Conservation (phyloP, 2,329 filamentous ascomycete genomes). For the Clarireedia sp. region DNA sequence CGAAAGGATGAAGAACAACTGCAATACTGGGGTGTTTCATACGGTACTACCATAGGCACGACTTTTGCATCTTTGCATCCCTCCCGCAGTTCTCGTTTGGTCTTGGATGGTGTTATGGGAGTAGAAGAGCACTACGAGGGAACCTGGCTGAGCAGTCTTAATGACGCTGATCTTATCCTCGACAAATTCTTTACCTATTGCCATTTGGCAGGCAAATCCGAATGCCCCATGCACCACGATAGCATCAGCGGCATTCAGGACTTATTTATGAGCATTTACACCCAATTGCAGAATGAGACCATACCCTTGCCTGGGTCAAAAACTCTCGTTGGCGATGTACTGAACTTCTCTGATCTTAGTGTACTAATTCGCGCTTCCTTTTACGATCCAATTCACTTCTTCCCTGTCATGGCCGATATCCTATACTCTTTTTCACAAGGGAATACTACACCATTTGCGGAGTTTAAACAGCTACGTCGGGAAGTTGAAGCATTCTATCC, state of each 20-base stretch:
- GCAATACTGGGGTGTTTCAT: constrained; percentile 8
- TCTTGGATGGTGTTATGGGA: constrained; percentile 10
- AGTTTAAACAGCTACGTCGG: neutral
- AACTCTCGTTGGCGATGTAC: neutral
- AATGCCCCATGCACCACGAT: neutral
- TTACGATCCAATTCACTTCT: neutral
- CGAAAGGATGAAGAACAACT: neutral
- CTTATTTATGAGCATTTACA: neutral
- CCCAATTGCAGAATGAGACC: neutral
- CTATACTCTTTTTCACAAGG: neutral
- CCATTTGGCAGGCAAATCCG: neutral
- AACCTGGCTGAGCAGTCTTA: neutral
- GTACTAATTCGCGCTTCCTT: neutral
- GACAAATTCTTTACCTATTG: neutral
- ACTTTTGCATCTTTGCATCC: constrained; percentile 13
- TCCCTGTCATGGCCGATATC: neutral
- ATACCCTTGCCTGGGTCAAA: neutral
- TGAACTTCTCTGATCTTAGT: neutral
- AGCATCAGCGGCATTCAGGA: neutral
- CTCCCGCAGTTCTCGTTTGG: constrained; percentile 8
- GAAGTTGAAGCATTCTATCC: neutral
- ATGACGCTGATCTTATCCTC: neutral
- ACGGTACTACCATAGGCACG: constrained; percentile 11
- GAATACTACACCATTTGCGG: neutral
- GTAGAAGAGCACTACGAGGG: neutral